Evolutionary conservation across 1,139 yeast genomes (phyloP), one percentile per base, ranked within the genome.

Genomic region (Groenewaldozyma auringiensis): DNA sequence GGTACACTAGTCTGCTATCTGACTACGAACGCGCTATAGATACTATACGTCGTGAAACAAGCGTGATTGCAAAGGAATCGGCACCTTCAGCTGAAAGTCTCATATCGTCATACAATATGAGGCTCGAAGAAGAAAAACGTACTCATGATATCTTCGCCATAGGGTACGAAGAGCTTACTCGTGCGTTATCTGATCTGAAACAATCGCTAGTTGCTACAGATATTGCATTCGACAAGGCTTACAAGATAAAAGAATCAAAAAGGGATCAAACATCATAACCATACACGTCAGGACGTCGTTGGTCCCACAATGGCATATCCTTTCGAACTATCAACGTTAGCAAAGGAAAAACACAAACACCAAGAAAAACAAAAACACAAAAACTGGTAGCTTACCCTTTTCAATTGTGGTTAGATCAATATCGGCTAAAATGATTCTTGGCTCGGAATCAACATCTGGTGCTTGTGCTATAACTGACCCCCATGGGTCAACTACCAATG

Each of bases 401-500:
- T 69, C 63, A 32, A 86, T 59, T 11, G 63, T 57, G 0, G 66
- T 72, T 34, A 74, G 59, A 55, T 86, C 88, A 40, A 92, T 69
- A 46, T 87, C 94, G 0, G 94, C 95, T 11, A 73, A 65, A 21
- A 81, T 72, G 21, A 88, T 59, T 48, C 80, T 80, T 0, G 83
- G 79, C 6, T 62, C 65, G 9, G 72, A 74, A 4, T 61, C 65
- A 2, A 68, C 61, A 52, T 78, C 81, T 3, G 72, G 63, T 4
- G 79, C 78, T 53, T 80, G 77, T 0, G 85, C 82, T 1, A 92
- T 53, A 1, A 87, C 72, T 0, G 78, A 74, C 1, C 98, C 97
- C 94, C 95, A 87, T 0, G 97, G 97, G 56, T 85, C 94, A 18
- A 89, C 76, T 8, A 89, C 78, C 54, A 89, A 68, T 0, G 95